phyloP scores from a whole-genome alignment of 169 alveolate species.

The Theileria orientalis region DNA sequence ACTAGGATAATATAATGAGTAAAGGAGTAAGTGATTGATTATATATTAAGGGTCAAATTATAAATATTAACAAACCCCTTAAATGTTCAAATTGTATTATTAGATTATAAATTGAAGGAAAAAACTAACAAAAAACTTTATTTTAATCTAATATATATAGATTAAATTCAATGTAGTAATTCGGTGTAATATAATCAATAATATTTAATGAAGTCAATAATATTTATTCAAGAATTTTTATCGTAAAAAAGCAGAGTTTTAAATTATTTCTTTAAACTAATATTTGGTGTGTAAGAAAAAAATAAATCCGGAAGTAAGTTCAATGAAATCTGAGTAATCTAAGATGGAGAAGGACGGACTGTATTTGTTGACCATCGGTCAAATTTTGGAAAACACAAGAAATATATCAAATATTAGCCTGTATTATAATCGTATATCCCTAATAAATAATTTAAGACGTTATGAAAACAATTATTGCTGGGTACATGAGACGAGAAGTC shows the following conservation, averaged over 20 bases:
- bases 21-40: neutral
- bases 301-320: neutral
- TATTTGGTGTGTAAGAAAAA: neutral
- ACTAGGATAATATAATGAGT: neutral
- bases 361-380: neutral
- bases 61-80: neutral
- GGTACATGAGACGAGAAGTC: slow-evolving; percentile 58
- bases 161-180: neutral
- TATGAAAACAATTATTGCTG: slow-evolving; percentile 38
- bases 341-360: neutral
- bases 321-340: neutral
- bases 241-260: neutral
- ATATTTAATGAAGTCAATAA: slow-evolving; percentile 8
- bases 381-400: neutral
- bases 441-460: slow-evolving; percentile 34
- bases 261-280: too few relatives aligned
- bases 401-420: slow-evolving; percentile 11
- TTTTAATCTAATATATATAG: neutral
- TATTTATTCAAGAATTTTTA: too few relatives aligned
- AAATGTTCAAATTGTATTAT: neutral
- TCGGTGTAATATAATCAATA: neutral
- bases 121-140: too few relatives aligned
- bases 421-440: slow-evolving; percentile 58
- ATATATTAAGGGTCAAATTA: neutral
- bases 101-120: neutral